Evolutionary conservation across 2,329 filamentous ascomycete species (phyloP), one percentile per base, ranked within the genome.

Genomic region (Zymoseptoria crescenta): DNA sequence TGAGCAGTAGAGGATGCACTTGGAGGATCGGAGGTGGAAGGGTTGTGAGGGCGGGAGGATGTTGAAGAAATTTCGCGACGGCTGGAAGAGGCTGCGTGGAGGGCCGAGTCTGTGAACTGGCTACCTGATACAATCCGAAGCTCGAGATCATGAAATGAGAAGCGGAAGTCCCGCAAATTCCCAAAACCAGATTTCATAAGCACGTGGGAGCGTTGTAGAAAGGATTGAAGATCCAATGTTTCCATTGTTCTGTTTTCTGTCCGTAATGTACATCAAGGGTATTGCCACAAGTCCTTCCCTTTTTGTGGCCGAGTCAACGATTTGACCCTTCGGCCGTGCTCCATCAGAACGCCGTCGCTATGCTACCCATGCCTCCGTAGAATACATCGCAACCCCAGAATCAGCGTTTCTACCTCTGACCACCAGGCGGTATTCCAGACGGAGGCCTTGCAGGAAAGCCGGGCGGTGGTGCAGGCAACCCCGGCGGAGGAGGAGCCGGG

Each of bases 401-500:
- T 20, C 52, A 35, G 52, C 24, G 13, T 35, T 54, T n/a, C 56
- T 57, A 57, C 53, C 56, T 41, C 49, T 52, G 56, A 28, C 56
- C 50, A 49, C 35, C 35, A 45, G 35, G 59, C 4, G 72, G 75
- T 68, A 80, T 81, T 0, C 79, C 79, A 54, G 79, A 76, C 21
- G 80, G 77, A 30, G 76, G 74, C 9, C 60, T 61, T 21, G 63
- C 76, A 68, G 82, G 62, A 13, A 63, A 55, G 13, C 53, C 58
- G 35, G 60, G 54, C 3, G 63, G 63, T 20, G 79, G 77, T 29
- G 74, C 73, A 27, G 81, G 80, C 9, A 67, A 76, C 75, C 58
- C 74, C 74, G 68, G 59, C 20, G 75, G 77, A n/a, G 67, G 70
- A 27, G 74, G 74, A 62, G 52, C 79, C 65, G 62, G 75, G 70